Evolutionary conservation across 768 basidiomycete genomes (phyloP), one percentile per base, ranked within the genome.

Genomic region (Lepiota brunneoincarnata): DNA sequence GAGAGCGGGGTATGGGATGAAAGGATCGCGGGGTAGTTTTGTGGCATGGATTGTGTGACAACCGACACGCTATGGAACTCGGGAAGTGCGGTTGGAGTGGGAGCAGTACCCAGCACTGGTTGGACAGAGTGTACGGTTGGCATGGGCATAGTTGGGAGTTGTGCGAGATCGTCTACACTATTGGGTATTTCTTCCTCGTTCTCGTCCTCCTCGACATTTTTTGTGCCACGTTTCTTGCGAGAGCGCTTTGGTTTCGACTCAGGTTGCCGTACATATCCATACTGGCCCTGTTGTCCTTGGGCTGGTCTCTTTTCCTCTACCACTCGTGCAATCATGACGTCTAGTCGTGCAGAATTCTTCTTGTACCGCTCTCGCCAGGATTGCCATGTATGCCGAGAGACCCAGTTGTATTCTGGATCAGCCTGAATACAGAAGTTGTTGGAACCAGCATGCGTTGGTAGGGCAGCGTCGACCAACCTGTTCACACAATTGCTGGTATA

Each of bases 351-450:
- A 0, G 87, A 73, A 56, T 93, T 87, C 69, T 92, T 92, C 74
- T 92, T 91, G 72, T 93, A 93, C 24, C 91, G 77, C 63, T 93
- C 90, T 23, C 91, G 81, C 90, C 90, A 93, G 14, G 90, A 93
- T 59, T 91, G 89, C 90, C 90, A 93, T 2, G 89, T 91, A 64
- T 93, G 90, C 14, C 89, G 83, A 21, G 74, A 76, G 17, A 91
- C 91, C 90, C 90, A 92, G 0, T 79, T 74, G 61, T 82, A 91
- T 58, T 89, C 87, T 1, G 88, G 84, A 57, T 90, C 86, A 44
- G 73, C 74, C 89, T 91, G 21, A 46, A 37, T 6, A 17, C 14
- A 23, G 26, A 15, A 38, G 12, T 21, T 51, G 17, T 34, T 41
- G 48, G 6, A 3, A 51, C 44, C 28, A 53, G 31, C 31, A 43